Evolutionary conservation across 2,329 filamentous ascomycete species (phyloP).

Genomic region (Drechslera avenae): DNA sequence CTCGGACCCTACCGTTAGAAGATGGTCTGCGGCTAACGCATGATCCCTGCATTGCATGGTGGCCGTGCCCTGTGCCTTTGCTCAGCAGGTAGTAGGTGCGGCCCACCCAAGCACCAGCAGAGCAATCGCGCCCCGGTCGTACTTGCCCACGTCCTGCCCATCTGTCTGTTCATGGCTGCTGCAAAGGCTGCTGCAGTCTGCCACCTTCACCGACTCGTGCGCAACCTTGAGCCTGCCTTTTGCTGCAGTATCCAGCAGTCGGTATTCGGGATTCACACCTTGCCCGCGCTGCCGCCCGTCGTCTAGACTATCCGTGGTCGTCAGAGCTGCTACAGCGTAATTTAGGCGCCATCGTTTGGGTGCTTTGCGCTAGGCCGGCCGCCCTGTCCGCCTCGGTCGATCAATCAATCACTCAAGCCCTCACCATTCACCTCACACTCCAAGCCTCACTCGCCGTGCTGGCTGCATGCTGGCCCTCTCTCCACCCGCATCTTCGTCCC

Average conservation of each 20-base stretch:
- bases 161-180: not conserved
- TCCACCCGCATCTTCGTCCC: not conserved
- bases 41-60: conserved; percentile 6
- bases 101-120: too few species aligned
- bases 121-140: conserved; percentile 11
- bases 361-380: not conserved
- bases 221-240: not conserved
- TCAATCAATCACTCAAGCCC: conserved; percentile 16
- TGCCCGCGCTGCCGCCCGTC: not conserved
- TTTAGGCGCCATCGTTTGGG: conserved; percentile 11
- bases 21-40: conserved; percentile 4
- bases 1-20: not conserved
- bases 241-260: not conserved
- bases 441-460: conserved; percentile 16
- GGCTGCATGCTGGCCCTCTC: conserved; percentile 12
- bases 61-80: too few species aligned
- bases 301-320: conserved; percentile 1
- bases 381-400: conserved; percentile 13
- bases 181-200: conserved; percentile 3
- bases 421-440: conserved; percentile 7
- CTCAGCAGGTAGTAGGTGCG: too few species aligned
- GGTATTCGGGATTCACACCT: not conserved
- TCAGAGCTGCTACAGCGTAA: conserved; percentile 6
- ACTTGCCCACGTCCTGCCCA: conserved; percentile 7
- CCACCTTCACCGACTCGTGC: conserved; percentile 1